phyloP scores from a whole-genome alignment of 306 rosid species.

The Herpetospermum pedunculosum region DNA sequence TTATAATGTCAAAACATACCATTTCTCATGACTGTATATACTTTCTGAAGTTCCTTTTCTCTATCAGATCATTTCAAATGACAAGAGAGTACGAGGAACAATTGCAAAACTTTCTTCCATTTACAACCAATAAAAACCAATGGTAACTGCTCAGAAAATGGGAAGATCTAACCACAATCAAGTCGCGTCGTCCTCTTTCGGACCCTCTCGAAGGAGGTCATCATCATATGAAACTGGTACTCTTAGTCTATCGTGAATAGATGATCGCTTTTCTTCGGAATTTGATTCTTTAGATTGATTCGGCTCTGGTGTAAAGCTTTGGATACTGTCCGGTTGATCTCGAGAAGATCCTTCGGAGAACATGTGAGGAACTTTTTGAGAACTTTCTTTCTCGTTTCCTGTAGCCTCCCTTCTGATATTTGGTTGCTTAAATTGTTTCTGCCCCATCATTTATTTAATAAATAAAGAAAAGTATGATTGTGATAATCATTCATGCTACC shows the following conservation, averaged over 20 bases:
- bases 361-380: slow-evolving; percentile 21
- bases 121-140: not conserved
- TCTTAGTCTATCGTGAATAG: slow-evolving; percentile 66
- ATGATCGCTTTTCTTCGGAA: slow-evolving; percentile 24
- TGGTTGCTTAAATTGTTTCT: slow-evolving; percentile 71
- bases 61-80: not conserved
- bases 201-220: slow-evolving; percentile 29
- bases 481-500: not conserved
- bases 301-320: slow-evolving; percentile 11
- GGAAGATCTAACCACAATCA: not conserved
- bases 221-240: slow-evolving; percentile 70
- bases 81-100: not conserved
- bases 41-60: not conserved
- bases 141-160: not conserved
- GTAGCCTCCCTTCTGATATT: slow-evolving; percentile 21
- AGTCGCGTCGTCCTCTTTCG: not conserved
- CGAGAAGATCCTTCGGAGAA: slow-evolving; percentile 1
- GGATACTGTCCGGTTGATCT: slow-evolving; percentile 9
- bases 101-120: not conserved
- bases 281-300: slow-evolving; percentile 24
- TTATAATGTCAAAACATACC: not conserved
- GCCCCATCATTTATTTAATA: slow-evolving; percentile 18
- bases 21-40: not conserved
- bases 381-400: slow-evolving; percentile 14
- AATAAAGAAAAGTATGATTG: slow-evolving; percentile 13